Evolutionary conservation across 2,329 filamentous ascomycete genomes (phyloP).

Genomic region (Penicillium fuscoglaucum): DNA sequence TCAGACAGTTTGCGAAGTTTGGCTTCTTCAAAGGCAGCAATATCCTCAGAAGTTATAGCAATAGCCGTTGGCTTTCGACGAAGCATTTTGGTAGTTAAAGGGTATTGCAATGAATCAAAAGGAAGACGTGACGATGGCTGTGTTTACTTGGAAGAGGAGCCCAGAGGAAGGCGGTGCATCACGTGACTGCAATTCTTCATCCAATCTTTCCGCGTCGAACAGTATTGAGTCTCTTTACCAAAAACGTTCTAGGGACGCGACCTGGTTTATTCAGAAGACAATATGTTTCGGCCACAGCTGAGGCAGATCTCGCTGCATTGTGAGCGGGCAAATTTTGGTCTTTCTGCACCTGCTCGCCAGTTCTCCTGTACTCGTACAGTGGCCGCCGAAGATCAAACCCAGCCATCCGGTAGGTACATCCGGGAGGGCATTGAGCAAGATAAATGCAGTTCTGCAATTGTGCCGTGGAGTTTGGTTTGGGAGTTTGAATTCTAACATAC

Average conservation of each 20-base stretch:
- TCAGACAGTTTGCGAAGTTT: slow-evolving; percentile 34
- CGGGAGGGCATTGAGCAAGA: not conserved
- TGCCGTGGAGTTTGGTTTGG: not conserved
- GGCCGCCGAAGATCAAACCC: slow-evolving; percentile 19
- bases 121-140: not conserved
- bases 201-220: slow-evolving; percentile 8
- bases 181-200: slow-evolving; percentile 17
- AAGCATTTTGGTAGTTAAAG: slow-evolving; percentile 41
- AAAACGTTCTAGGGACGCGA: slow-evolving; percentile 5
- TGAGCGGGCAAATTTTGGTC: slow-evolving; percentile 16
- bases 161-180: slow-evolving; percentile 1
- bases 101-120: not conserved
- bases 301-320: slow-evolving; percentile 21
- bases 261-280: slow-evolving; percentile 7
- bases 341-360: slow-evolving; percentile 23
- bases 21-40: slow-evolving; percentile 49
- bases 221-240: not conserved
- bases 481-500: not conserved
- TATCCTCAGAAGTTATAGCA: slow-evolving; percentile 50
- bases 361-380: slow-evolving; percentile 28
- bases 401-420: slow-evolving; percentile 28
- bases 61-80: slow-evolving; percentile 54
- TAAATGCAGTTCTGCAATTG: not conserved
- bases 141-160: not conserved
- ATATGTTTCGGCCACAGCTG: slow-evolving; percentile 33